A percentile compares a stretch with the other conserved stretches of the same genome.
Evolutionary conservation across 441 rosid genomes (phyloP).

Genomic region (Erodium trifolium): DNA sequence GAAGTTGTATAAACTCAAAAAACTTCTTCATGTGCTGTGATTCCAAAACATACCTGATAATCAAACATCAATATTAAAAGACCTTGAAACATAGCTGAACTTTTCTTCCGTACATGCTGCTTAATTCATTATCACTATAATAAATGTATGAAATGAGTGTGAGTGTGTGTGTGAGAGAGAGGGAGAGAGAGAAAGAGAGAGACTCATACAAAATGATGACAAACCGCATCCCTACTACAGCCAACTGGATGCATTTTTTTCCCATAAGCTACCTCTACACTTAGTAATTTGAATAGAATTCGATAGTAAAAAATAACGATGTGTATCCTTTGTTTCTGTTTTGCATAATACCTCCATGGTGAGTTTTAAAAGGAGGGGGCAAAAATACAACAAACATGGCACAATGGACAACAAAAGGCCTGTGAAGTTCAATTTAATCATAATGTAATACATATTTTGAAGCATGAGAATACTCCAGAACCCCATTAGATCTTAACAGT

Average conservation of each 20-base stretch:
- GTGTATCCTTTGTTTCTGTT: background rate
- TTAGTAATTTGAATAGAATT: no score
- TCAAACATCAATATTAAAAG: conserved; percentile 15
- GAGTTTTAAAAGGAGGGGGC: background rate
- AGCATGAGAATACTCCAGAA: background rate
- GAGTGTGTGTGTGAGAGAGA: no score
- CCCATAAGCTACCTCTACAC: background rate
- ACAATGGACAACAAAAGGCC: background rate
- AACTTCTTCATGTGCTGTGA: conserved; percentile 74
- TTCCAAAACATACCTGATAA: conserved; percentile 75
- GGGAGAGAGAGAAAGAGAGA: background rate
- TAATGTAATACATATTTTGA: background rate
- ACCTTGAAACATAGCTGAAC: background rate
- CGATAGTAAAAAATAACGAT: no score
- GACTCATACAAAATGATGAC: background rate
- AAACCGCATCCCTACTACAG: background rate
- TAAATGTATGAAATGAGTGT: conserved; percentile 5
- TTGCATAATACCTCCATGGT: background rate
- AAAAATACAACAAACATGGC: background rate
- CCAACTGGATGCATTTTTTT: background rate
- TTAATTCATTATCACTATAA: background rate
- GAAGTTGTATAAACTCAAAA: conserved; percentile 85
- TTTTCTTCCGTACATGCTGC: background rate
- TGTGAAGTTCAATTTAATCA: background rate
- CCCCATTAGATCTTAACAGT: background rate